Conservation (phyloP, 129 eudicot genomes). For the Flaveria robusta region DNA sequence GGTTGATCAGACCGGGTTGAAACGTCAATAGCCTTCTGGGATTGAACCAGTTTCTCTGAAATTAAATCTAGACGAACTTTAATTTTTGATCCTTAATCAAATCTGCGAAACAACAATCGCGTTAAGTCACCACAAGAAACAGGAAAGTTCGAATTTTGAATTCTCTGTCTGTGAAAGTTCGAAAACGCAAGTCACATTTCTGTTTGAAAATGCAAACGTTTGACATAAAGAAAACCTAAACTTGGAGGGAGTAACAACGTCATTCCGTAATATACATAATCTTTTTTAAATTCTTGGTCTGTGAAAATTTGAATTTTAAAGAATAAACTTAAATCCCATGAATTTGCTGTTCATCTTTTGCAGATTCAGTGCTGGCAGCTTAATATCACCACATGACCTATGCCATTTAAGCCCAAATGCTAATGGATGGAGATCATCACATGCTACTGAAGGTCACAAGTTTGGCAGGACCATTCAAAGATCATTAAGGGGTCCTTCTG, state of each 20-base stretch:
- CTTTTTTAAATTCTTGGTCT: background rate
- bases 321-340: background rate
- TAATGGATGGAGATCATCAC: constrained; percentile 28
- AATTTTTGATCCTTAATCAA: too few species aligned
- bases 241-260: background rate
- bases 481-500: constrained; percentile 38
- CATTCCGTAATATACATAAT: too few species aligned
- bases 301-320: background rate
- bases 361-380: constrained; percentile 40
- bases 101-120: too few species aligned
- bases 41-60: too few species aligned
- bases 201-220: background rate
- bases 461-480: constrained; percentile 20
- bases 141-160: too few species aligned
- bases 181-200: background rate
- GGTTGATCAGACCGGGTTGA: too few species aligned
- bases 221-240: background rate
- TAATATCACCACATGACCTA: constrained; percentile 37
- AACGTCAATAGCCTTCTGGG: too few species aligned
- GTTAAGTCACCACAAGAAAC: too few species aligned
- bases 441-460: constrained; percentile 25
- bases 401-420: constrained; percentile 29
- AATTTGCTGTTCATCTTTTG: constrained; percentile 26
- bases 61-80: too few species aligned
- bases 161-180: too few species aligned